Conservation (phyloP, 352 stramenopile species). For the Pythium biforme region DNA sequence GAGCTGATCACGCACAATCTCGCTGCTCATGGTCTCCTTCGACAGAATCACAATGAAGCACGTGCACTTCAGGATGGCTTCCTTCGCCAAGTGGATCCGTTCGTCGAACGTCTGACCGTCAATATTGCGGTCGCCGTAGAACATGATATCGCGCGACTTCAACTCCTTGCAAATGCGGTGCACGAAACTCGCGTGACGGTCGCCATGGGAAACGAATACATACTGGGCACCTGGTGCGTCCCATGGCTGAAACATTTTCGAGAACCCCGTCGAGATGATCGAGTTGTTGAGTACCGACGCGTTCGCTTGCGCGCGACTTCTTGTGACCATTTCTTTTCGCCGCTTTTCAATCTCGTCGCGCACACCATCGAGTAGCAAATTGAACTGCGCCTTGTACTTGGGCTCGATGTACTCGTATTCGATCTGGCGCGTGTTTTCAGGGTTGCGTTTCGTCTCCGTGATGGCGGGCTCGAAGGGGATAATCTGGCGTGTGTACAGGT, state of each 20-base stretch:
- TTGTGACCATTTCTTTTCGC: slow-evolving; percentile 41
- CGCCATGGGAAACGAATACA: slow-evolving; percentile 78
- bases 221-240: slow-evolving; percentile 52
- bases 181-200: slow-evolving; percentile 72
- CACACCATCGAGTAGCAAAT: slow-evolving; percentile 73
- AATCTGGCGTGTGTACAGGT: slow-evolving; percentile 81
- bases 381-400: slow-evolving; percentile 74
- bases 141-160: slow-evolving; percentile 46
- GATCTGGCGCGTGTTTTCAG: slow-evolving; percentile 58
- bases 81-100: slow-evolving; percentile 73
- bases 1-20: slow-evolving; percentile 80
- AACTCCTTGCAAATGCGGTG: slow-evolving; percentile 63
- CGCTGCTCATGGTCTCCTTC: slow-evolving; percentile 60
- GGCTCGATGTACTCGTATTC: slow-evolving; percentile 78
- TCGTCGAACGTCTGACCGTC: slow-evolving; percentile 64
- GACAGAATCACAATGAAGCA: slow-evolving; percentile 81
- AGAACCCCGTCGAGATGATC: slow-evolving; percentile 42
- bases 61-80: slow-evolving; percentile 77
- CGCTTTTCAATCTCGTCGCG: slow-evolving; percentile 84
- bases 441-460: slow-evolving; percentile 44
- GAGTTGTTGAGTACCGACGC: slow-evolving; percentile 24
- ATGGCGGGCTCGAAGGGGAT: slow-evolving; percentile 78
- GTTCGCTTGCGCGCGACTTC: slow-evolving; percentile 40
- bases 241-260: slow-evolving; percentile 60
- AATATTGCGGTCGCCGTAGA: slow-evolving; percentile 65